Base-by-base conservation (phyloP, 805 yeast species). In the Pichia nakasei region DNA sequence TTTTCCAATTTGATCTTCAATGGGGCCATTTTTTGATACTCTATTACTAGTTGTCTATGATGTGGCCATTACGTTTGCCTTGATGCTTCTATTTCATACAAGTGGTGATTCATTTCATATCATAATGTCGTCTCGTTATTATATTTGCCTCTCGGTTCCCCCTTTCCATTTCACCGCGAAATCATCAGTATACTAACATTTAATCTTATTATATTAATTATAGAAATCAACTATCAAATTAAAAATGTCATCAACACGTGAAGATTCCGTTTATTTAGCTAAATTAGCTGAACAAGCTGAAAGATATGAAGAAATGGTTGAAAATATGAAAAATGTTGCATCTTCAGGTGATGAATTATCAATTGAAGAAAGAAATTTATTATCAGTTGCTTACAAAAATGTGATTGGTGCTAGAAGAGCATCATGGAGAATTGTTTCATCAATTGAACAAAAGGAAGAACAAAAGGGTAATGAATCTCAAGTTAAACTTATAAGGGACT, bases 351-450 rank as follows among this genome's bases (percentile, higher is more conserved):
- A 85, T 69, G 97, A 91, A 68, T 74, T 93, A 56, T 83, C 94
- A 41, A 96, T 93, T 55, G 98, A 93, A 73, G 98, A 93, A 74
- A 89, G 98, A 70, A 93, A 93, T 72, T 76, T 91, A 56, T 78
- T 91, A 59, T 87, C 96, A 29, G 97, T 93, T 58, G 98, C 98
- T 50, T 91, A 91, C 77, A 91, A 91, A 72, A 91, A 91, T 64
- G 97, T 91, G 46, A 91, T 91, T 68, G 98, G 98, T 64, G 96
- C 97, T 47, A 88, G 97, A 63, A 89, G 98, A 73, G 97, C 98
- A 47, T 87, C 96, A 38, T 93, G 97, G 97, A 85, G 98, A 79
- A 88, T 93, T 63, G 96, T 93, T 43, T 88, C 96, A 33, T 87
- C 97, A 39, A 91, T 91, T 60, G 98, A 91, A 70, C 97, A 91